Evolutionary conservation across 441 rosid species (phyloP).

Genomic region (Brassica balearica): DNA sequence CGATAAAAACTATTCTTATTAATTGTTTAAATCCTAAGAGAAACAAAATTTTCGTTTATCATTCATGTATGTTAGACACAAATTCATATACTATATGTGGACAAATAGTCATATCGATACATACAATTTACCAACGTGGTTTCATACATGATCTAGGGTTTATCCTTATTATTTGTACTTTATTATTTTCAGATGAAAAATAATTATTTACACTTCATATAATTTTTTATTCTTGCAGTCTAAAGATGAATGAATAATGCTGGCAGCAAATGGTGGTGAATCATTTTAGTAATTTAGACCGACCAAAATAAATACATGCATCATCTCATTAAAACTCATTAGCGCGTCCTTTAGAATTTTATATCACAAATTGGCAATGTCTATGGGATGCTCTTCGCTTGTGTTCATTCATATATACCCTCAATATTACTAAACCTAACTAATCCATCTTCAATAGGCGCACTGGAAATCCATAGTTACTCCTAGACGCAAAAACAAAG

Average conservation of each 20-base stretch:
- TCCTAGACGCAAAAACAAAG: too few relatives aligned
- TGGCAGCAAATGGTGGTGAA: background rate
- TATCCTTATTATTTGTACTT: background rate
- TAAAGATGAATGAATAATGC: slow-evolving; percentile 7
- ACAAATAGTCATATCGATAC: background rate
- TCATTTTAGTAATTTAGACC: background rate
- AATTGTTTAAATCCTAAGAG: background rate
- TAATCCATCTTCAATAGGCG: background rate
- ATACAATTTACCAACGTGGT: background rate
- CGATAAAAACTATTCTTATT: background rate
- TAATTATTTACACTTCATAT: background rate
- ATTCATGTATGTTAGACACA: background rate
- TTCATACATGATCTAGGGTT: background rate
- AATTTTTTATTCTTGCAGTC: background rate
- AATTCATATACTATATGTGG: background rate
- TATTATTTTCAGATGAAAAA: background rate
- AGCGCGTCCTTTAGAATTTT: background rate
- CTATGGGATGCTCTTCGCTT: background rate
- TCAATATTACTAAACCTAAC: background rate
- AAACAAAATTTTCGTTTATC: background rate
- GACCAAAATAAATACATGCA: background rate
- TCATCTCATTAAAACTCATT: background rate
- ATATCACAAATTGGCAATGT: background rate
- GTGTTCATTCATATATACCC: background rate
- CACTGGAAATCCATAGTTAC: background rate